Evolutionary conservation across 2,329 filamentous ascomycete genomes (phyloP).

Genomic region (Aspergillus luchuensis): DNA sequence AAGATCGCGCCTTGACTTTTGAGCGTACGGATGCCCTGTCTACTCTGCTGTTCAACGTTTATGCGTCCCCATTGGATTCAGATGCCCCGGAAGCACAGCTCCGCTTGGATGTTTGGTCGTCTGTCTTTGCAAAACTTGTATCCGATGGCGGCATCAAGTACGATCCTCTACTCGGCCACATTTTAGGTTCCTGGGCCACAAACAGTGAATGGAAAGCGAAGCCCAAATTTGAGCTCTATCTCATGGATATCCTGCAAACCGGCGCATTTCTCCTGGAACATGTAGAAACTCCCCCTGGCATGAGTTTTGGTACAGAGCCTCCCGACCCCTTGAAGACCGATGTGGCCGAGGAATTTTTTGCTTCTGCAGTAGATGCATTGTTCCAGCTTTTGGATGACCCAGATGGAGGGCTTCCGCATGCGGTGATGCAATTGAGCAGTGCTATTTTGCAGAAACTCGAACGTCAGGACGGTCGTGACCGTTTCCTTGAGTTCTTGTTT

Average conservation of each 20-base stretch:
- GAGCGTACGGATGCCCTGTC: conserved; percentile 86
- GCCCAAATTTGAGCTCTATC: conserved; percentile 86
- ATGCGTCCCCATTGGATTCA: conserved; percentile 80
- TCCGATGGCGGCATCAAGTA: conserved; percentile 73
- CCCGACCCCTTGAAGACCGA: conserved; percentile 71
- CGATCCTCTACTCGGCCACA: conserved; percentile 77
- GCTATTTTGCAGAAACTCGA: conserved; percentile 76
- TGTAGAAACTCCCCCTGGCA: conserved; percentile 74
- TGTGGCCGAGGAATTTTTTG: conserved; percentile 85
- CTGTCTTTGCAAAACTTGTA: conserved; percentile 80
- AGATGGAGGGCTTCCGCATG: conserved; percentile 83
- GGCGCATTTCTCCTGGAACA: conserved; percentile 88
- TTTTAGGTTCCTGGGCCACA: conserved; percentile 83
- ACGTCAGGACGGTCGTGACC: conserved; percentile 69
- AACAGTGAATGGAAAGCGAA: conserved; percentile 89
- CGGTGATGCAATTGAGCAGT: conserved; percentile 79
- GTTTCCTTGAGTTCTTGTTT: conserved; percentile 79
- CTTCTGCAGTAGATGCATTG: conserved; percentile 74
- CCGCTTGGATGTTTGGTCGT: conserved; percentile 84
- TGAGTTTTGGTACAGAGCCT: conserved; percentile 70
- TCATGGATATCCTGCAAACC: conserved; percentile 92
- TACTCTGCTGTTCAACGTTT: conserved; percentile 82
- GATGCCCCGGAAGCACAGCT: conserved; percentile 79
- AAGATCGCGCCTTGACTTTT: conserved; percentile 84
- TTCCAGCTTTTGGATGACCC: conserved; percentile 86